Evolutionary conservation across 2,329 filamentous ascomycete species (phyloP), one percentile per base, ranked within the genome.

Genomic region (Talaromyces albobiverticillius): DNA sequence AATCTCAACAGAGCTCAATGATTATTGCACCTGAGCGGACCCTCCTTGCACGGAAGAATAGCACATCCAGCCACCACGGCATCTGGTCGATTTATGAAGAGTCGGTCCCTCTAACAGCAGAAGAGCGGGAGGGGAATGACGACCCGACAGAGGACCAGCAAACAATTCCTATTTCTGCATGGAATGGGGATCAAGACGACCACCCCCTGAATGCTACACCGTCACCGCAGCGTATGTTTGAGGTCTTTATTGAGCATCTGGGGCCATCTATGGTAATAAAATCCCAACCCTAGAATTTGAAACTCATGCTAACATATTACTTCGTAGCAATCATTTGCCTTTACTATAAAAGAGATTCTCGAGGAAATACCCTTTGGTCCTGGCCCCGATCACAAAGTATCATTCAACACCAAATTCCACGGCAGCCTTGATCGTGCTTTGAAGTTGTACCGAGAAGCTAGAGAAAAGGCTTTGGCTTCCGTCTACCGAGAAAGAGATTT

Each of bases 341-440:
- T 88, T 63, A 97, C 94, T 0, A 73, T 99, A 36, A 90, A 90
- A 10, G 87, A 95, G 66, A 91, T 95, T 9, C 82, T 99, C 7
- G 86, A 90, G 51, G 91, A 96, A 58, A 81, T 95, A 1, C 90
- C 92, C 0, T 97, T 95, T 70, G 85, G 85, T 4, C 75, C 83
- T 11, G 80, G 82, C 1, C 83, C 87, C 0, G 79, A 85, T 25
- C 85, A 85, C 57, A 78, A 82, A 32, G 87, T 97, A 55, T 81
- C 79, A 1, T 81, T 94, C 47, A 91, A 95, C 63, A 85, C 86
- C 48, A 86, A 90, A 61, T 90, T 96, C 61, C 85, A 87, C 51
- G 81, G 84, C 42, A 96, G 91, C 68, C 80, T 99, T 3, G 78
- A 83, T 4, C 87, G 93, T 59, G 94, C 94, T 0, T 82, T 96